phyloP scores from a whole-genome alignment of 2,329 filamentous ascomycete species.

The Aspergillus sp. region DNA sequence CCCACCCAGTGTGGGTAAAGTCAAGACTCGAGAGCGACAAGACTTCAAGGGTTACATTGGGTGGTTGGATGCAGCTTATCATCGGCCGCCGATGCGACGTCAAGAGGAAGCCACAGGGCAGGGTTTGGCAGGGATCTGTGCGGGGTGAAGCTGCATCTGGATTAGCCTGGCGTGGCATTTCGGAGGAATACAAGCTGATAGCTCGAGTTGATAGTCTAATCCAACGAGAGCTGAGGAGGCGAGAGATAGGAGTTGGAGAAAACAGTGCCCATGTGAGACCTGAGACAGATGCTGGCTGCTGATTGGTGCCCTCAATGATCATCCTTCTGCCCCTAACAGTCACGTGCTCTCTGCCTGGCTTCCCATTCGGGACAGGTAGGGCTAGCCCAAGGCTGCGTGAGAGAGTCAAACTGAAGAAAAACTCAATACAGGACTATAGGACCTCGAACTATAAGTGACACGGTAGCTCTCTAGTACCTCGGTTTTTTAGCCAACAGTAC shows the following conservation, averaged over 20 bases:
- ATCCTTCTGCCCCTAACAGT: too few relatives aligned
- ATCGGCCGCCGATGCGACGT: slow-evolving; percentile 6
- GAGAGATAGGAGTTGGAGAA: background rate
- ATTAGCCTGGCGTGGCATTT: background rate
- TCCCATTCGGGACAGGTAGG: too few relatives aligned
- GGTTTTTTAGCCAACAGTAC: too few relatives aligned
- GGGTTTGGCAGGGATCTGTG: background rate
- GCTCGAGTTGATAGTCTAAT: background rate
- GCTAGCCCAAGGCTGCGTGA: too few relatives aligned
- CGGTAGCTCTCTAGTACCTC: too few relatives aligned
- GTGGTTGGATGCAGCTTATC: slow-evolving; percentile 18
- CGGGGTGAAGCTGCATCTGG: background rate
- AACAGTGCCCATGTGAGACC: too few relatives aligned
- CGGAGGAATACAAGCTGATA: background rate
- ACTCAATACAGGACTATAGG: too few relatives aligned
- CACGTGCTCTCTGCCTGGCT: too few relatives aligned
- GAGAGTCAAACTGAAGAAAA: too few relatives aligned
- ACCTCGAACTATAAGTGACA: too few relatives aligned
- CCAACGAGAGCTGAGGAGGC: background rate
- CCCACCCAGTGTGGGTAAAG: slow-evolving; percentile 1
- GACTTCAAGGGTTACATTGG: slow-evolving; percentile 16
- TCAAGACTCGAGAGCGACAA: slow-evolving; percentile 9
- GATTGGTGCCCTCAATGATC: too few relatives aligned
- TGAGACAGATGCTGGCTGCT: too few relatives aligned
- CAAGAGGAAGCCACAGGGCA: background rate